Base-by-base conservation (phyloP, 108 stramenopile species). In the Phaeodactylum tricornutum region DNA sequence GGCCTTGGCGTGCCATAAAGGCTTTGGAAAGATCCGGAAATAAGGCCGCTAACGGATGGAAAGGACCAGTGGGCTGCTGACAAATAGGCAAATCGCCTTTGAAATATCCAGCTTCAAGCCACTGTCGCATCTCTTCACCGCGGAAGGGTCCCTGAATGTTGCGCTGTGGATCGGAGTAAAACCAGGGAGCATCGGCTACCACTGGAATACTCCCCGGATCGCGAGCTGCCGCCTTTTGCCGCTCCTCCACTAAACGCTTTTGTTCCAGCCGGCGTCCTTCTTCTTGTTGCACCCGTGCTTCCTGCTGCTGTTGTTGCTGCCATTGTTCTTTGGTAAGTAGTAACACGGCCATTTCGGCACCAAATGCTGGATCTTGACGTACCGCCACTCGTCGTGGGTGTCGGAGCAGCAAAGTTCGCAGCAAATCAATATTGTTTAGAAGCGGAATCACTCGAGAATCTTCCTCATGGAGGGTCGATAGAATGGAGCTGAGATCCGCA, bases 91-190 rank as follows among this genome's bases (percentile, higher is more conserved):
- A 62, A 40, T 93, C 86, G 5, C 87, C 88, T 64, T 96, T 88
- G 58, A 97, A 97, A 67, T 97, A 97, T 6, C 96, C 96, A 35
- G 90, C 91, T 56, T 95, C 92, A 33, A 94, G 69, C 96, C 96
- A 97, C 71, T 96, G 92, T 34, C 92, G 70, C 96, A 97, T 97
- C 54, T 96, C 93, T 22, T 83, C 71, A 12, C 84, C 79, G 16
- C 79, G 72, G 67, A 97, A 97, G 28, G 96, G 96, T 22, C 96
- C 96, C 84, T 89, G 87, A 60, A 92, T 81, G 44, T 92, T 92
- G 23, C 79, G 74, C 47, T 92, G 85, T 15, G 90, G 90, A 67
- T 92, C 90, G 0, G 83, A 77, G 63, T 92, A 92, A 53, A 71
- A 92, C 85, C 85, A 92, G 8, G 87, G 87, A 62, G 75, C 77